Percentiles rank a stretch among this genome's conserved stretches.
These are phyloP conservation scores for Lachnellula willkommii DNA, from an alignment of 2,329 filamentous ascomycete species.

Conservation along the genomic window DNA sequence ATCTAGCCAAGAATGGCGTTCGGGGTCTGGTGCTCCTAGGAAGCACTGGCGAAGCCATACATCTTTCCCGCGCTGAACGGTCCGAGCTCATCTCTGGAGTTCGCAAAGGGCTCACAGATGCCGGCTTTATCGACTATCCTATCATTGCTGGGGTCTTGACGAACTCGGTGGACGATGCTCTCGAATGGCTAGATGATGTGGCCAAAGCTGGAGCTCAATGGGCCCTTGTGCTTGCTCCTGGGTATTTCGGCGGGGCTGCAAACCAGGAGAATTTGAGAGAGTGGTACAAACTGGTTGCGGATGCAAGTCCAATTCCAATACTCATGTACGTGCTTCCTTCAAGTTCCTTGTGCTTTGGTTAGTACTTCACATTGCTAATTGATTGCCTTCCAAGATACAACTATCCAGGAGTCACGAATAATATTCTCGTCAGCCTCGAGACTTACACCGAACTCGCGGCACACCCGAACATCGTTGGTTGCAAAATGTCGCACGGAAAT, in stretches of 20 bases:
- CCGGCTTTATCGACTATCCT: conserved; percentile 50
- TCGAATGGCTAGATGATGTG: conserved; percentile 44
- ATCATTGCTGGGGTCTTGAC: conserved; percentile 53
- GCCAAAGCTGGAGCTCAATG: conserved; percentile 56
- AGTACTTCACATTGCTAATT: neutral
- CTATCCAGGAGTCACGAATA: conserved; percentile 60
- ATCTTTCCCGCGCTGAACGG: conserved; percentile 50
- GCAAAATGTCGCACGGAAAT: conserved; percentile 62
- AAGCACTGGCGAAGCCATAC: conserved; percentile 57
- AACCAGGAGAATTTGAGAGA: conserved; percentile 51
- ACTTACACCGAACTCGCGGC: conserved; percentile 51
- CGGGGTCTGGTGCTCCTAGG: conserved; percentile 56
- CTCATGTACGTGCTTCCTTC: conserved; percentile 42
- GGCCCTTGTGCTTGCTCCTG: conserved; percentile 57
- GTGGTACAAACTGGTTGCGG: conserved; percentile 56
- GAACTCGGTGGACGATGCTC: conserved; percentile 50
- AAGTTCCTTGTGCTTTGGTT: neutral
- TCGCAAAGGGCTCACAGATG: conserved; percentile 47
- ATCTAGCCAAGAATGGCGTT: conserved; percentile 53
- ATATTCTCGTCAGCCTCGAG: conserved; percentile 49
- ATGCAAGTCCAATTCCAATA: conserved; percentile 54
- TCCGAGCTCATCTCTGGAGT: conserved; percentile 48
- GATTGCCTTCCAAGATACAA: conserved; percentile 36
- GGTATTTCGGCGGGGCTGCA: conserved; percentile 54
- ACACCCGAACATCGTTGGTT: conserved; percentile 61